These are phyloP conservation scores for Lomentospora prolificans DNA, from an alignment of 2,329 filamentous ascomycete species.

Conservation along the genomic window DNA sequence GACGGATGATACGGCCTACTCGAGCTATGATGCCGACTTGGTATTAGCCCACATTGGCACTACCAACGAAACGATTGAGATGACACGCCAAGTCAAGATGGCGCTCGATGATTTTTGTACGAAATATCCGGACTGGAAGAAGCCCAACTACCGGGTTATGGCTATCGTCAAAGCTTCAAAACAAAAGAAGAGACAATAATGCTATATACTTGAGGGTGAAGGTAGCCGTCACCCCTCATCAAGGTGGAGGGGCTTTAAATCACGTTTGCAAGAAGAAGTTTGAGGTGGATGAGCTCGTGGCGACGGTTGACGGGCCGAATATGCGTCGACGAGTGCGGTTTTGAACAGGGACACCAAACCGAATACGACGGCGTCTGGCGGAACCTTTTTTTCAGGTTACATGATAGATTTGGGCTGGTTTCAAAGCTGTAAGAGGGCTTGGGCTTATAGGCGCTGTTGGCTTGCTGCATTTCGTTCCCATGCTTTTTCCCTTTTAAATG, in stretches of 20 bases:
- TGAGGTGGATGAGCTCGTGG: too few species aligned
- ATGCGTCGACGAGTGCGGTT: too few species aligned
- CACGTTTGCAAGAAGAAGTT: too few species aligned
- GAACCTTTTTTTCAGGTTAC: neutral
- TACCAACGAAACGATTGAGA: constrained; percentile 19
- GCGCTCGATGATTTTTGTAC: constrained; percentile 24
- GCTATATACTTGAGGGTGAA: neutral
- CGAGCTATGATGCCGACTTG: neutral
- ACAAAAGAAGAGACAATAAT: neutral
- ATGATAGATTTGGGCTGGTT: neutral
- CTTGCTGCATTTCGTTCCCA: neutral
- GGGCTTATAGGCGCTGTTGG: neutral
- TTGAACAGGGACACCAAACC: too few species aligned
- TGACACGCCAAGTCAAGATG: constrained; percentile 24
- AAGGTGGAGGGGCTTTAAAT: too few species aligned
- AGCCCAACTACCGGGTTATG: constrained; percentile 28
- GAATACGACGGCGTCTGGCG: neutral
- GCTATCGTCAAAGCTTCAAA: constrained; percentile 13
- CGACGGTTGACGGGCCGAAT: too few species aligned
- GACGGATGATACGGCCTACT: neutral
- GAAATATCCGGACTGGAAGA: constrained; percentile 20
- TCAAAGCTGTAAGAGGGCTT: neutral
- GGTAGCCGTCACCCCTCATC: too few species aligned
- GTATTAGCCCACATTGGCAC: neutral
- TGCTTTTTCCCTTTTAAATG: neutral